Conservation (phyloP, 306 rosid species). For the Sicyos baderoa region DNA sequence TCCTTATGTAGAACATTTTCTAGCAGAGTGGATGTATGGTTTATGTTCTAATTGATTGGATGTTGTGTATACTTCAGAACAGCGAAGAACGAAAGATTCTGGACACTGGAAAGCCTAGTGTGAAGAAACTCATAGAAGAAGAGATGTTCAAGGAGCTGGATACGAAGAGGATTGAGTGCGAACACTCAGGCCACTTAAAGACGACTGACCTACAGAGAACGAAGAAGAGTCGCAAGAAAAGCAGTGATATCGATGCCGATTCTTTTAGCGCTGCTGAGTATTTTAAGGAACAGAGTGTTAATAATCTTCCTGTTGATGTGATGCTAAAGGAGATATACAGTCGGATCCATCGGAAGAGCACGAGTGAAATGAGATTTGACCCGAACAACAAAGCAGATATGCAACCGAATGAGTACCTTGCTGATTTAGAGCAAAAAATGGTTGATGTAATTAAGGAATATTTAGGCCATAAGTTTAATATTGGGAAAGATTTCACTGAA, state of each 20-base stretch:
- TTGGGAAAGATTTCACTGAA: slow-evolving; percentile 54
- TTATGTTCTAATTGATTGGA: not conserved
- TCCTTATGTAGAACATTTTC: slow-evolving; percentile 1
- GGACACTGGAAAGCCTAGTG: slow-evolving; percentile 59
- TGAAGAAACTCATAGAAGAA: slow-evolving; percentile 91
- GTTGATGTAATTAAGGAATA: slow-evolving; percentile 52
- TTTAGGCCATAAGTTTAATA: slow-evolving; percentile 47
- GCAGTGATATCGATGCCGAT: slow-evolving; percentile 42
- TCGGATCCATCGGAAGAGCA: slow-evolving; percentile 38
- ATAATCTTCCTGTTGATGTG: slow-evolving; percentile 45
- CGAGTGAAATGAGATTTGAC: slow-evolving; percentile 31
- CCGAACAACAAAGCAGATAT: slow-evolving; percentile 33
- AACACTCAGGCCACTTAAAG: slow-evolving; percentile 32
- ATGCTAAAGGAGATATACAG: slow-evolving; percentile 63
- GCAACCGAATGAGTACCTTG: slow-evolving; percentile 38
- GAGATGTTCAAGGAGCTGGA: slow-evolving; percentile 67
- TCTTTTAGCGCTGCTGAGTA: slow-evolving; percentile 35
- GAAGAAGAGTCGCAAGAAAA: slow-evolving; percentile 47
- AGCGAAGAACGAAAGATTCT: slow-evolving; percentile 29
- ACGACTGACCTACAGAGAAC: slow-evolving; percentile 35
- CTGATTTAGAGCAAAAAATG: slow-evolving; percentile 47
- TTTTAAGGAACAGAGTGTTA: slow-evolving; percentile 39
- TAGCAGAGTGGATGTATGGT: not conserved
- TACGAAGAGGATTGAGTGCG: slow-evolving; percentile 24
- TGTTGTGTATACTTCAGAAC: slow-evolving; percentile 46